Evolutionary conservation across 2,329 filamentous ascomycete species (phyloP), one percentile per base, ranked within the genome.

Genomic region (Colletotrichum aenigma): DNA sequence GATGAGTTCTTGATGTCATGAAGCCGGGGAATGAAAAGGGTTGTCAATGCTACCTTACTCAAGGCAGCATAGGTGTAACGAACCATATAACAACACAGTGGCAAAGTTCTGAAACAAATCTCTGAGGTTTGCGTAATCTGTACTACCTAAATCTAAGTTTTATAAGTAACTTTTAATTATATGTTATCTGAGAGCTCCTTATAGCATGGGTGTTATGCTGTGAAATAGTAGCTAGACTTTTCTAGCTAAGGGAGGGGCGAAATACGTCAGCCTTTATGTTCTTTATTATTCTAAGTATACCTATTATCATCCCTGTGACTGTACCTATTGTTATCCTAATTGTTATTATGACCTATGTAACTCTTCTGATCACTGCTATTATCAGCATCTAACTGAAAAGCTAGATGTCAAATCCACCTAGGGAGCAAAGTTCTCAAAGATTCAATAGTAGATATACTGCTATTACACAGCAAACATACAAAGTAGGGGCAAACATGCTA

Each of bases 311-410:
- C 10, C n/a, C n/a, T 48, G 8, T 43, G 0, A 43, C 6, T 18
- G 8, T n/a, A 8, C 8, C 16, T 48, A 6, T 48, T 48, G 36
- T 38, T 28, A 6, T 28, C 3, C 18, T 18, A n/a, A 43, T 43
- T n/a, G 1, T 43, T 0, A 12, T 48, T 12, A 48, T 48, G 9
- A 6, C 38, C 0, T n/a, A 5, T 12, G 9, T n/a, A n/a, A 48
- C 18, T n/a, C 2, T 6, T 2, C 0, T 48, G 12, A 12, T 48
- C 18, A 18, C 38, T 48, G 38, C 38, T 4, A 4, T 48, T 9
- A 0, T 48, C 1, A 48, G 38, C 18, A n/a, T 48, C 18, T 2
- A 2, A 10, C 38, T 48, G 3, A 0, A 48, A 0, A 12, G 18
- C 18, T 48, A n/a, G 38, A 48, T 48, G 18, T n/a, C 4, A 24